Base-by-base conservation (phyloP, 257 asterid genomes). In the Salvia hispanica region DNA sequence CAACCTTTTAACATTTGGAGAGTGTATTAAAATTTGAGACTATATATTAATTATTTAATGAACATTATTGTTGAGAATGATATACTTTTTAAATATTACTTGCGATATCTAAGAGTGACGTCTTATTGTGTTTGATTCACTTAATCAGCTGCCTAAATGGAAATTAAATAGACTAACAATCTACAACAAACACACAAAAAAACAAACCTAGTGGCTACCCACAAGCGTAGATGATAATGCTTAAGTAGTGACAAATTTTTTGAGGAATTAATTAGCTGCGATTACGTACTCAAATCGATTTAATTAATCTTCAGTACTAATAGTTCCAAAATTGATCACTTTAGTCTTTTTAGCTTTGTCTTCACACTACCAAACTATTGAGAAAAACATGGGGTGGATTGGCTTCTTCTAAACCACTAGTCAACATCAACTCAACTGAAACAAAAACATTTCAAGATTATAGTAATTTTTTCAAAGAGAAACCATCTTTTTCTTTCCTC, bases 241-340 rank as follows among this genome's bases (percentile, higher is more conserved):
- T 36, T 46, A 31, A 13, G 13, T 10, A 11, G 47, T 14, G 70
- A 71, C 71, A 73, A 58, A 34, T 16, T 0, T 10, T 37, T 70
- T n/a, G 4, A 14, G 31, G 33, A 53, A 58, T 69, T 60, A 67
- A 67, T 68, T 57, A 72, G 4, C 68, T 44, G 33, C 42, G 42
- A 61, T 53, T 75, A 75, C 78, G 76, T 75, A 28, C n/a, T 45
- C 48, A 71, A 78, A 61, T 71, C 71, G 74, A 71, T 34, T 74
- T 69, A 60, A 63, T 69, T 64, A 73, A 37, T 53, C 43, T n/a
- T 60, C 78, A 55, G 45, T 28, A 52, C 28, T 53, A 74, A 42
- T 71, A 56, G 53, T 34, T 74, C 74, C 78, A 65, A 74, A 42
- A 34, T 46, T 46, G 12, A 62, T 58, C 71, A 59, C 55, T 31